Evolutionary conservation across 441 rosid species (phyloP).

Genomic region (Lepidium campestre): DNA sequence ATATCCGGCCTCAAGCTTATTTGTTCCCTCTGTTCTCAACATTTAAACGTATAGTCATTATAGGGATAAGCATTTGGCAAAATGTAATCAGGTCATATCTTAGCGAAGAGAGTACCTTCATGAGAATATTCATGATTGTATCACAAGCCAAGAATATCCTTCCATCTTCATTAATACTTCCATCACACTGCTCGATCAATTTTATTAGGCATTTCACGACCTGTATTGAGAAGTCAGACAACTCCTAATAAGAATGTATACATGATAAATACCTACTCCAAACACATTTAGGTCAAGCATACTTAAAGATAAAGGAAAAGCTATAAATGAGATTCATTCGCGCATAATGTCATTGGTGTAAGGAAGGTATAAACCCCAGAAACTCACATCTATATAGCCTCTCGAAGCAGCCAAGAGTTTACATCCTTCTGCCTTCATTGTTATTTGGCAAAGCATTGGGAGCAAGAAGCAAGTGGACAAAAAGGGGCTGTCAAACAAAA

Average conservation of each 20-base stretch:
- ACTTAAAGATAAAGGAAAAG: neutral
- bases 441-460: conserved; percentile 85
- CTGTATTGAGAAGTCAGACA: conserved; percentile 34
- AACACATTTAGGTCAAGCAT: neutral
- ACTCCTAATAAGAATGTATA: neutral
- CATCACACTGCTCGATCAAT: conserved; percentile 36
- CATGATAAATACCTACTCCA: neutral
- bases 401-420: conserved; percentile 54
- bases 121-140: conserved; percentile 70
- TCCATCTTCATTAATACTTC: conserved; percentile 36
- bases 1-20: conserved; percentile 40
- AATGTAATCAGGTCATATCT: neutral
- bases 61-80: neutral
- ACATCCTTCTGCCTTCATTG: conserved; percentile 72
- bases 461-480: conserved; percentile 73
- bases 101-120: conserved; percentile 52
- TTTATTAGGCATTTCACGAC: conserved; percentile 66
- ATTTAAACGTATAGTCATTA: neutral
- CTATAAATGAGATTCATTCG: neutral
- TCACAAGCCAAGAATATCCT: conserved; percentile 81
- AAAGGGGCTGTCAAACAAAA: conserved; percentile 54
- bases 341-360: neutral
- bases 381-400: conserved; percentile 62
- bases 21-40: conserved; percentile 43
- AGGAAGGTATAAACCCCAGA: neutral